Evolutionary conservation across 768 basidiomycete species (phyloP), one percentile per base, ranked within the genome.

Genomic region (Suillus subaureus): DNA sequence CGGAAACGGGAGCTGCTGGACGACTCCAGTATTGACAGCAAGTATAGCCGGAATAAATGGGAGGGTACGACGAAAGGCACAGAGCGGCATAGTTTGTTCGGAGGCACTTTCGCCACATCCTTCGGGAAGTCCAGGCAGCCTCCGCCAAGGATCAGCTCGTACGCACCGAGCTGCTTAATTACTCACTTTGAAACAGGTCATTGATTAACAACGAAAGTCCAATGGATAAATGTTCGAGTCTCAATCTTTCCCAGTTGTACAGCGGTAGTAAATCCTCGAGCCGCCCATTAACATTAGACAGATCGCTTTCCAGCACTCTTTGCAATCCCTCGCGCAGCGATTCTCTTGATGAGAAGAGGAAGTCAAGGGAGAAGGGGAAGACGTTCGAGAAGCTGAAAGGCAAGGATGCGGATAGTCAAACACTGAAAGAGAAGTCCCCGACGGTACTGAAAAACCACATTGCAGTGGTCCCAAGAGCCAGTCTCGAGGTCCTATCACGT

Each of bases 71-170:
- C 81, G 68, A 82, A 79, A 62, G 72, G 74, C 16, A 71, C 79
- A 5, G 90, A 92, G 49, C 80, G 92, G n/a, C 75, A 92, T 66
- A 95, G 94, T 71, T 88, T 97, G 71, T 97, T 97, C 72, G 92
- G 92, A 16, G 84, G 82, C 23, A 77, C 87, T 4, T 87, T 93
- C 67, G 77, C 80, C 12, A 84, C 86, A 1, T 79, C 88, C 6
- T 71, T 92, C 62, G 86, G 88, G 35, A 90, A 89, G 74, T 79
- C 81, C 47, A 80, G 95, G 69, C 96, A 97, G 74, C 95, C 95
- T 0, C 84, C 94, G 0, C 94, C 93, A 21, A 85, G 85, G 75
- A 88, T 87, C 69, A 85, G 87, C 28, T 71, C 79, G 90, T 90
- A 72, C 71, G 89, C 82, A 23, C 68, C 70, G 66, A 40, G 62